A percentile compares a stretch with the other conserved stretches of the same genome.
Conservation (phyloP, 2,329 filamentous ascomycete genomes). For the Colletotrichum sp. region DNA sequence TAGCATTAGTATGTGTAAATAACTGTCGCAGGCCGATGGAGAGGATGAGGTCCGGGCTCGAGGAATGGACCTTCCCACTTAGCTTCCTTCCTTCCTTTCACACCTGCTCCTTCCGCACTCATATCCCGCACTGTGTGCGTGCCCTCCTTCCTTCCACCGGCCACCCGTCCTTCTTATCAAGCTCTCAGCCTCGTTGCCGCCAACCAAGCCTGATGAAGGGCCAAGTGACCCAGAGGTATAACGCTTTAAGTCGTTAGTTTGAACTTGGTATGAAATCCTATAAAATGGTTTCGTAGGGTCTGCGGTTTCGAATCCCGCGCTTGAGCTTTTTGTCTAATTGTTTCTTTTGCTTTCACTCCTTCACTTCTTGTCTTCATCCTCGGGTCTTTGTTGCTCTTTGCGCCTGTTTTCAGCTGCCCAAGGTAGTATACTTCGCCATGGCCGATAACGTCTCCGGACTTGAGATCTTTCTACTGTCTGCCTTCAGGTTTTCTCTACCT, state of each 20-base stretch:
- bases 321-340: neutral
- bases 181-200: fast-evolving
- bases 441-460: too few relatives aligned
- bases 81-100: neutral
- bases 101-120: neutral
- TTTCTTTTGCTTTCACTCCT: neutral
- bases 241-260: neutral
- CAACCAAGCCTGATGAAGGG: neutral
- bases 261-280: neutral
- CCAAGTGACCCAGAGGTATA: neutral
- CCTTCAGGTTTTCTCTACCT: too few relatives aligned
- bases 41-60: neutral
- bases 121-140: neutral
- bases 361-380: too few relatives aligned
- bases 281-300: neutral
- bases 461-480: too few relatives aligned
- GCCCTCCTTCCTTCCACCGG: neutral
- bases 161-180: neutral
- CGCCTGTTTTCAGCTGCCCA: too few relatives aligned
- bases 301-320: neutral
- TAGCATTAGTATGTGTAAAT: too few relatives aligned
- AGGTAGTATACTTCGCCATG: too few relatives aligned
- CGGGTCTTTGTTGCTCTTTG: too few relatives aligned
- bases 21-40: too few relatives aligned
- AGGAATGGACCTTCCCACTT: neutral